A percentile compares a stretch with the other conserved stretches of the same genome.
Evolutionary conservation across 2,329 filamentous ascomycete genomes (phyloP).

Genomic region (Cryphonectria nitschkei): DNA sequence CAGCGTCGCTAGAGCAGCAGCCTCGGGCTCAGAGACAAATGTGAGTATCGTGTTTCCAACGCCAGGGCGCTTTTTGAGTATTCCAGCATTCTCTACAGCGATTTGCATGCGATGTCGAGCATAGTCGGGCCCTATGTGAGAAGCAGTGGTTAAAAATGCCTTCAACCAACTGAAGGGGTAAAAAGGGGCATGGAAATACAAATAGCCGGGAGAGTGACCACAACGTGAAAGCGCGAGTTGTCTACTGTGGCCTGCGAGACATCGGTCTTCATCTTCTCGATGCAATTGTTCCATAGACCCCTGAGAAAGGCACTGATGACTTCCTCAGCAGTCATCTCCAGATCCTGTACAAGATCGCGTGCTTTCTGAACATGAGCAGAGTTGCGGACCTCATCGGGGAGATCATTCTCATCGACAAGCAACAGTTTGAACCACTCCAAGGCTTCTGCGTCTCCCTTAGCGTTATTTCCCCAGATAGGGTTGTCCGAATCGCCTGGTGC

Average conservation of each 20-base stretch:
- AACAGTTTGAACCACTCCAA: conserved; percentile 49
- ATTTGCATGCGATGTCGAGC: conserved; percentile 42
- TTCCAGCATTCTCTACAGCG: conserved; percentile 42
- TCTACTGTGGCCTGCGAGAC: conserved; percentile 34
- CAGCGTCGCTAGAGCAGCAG: conserved; percentile 46
- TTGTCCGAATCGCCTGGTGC: rapidly evolving
- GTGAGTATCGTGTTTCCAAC: conserved; percentile 38
- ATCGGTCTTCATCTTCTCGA: conserved; percentile 34
- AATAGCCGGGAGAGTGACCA: conserved; percentile 50
- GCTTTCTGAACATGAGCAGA: conserved; percentile 34
- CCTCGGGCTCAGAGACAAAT: conserved; percentile 50
- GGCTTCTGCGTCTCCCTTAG: conserved; percentile 32
- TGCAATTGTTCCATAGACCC: conserved; percentile 39
- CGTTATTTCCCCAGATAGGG: conserved; percentile 39
- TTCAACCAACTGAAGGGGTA: background rate
- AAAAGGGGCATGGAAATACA: conserved; percentile 34
- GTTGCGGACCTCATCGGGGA: conserved; percentile 31
- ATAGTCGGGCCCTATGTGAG: conserved; percentile 38
- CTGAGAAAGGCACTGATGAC: conserved; percentile 37
- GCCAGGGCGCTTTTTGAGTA: conserved; percentile 35
- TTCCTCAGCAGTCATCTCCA: conserved; percentile 5
- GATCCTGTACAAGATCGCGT: background rate
- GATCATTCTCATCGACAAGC: conserved; percentile 39
- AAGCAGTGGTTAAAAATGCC: background rate
- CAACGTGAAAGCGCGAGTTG: conserved; percentile 39